phyloP scores from a whole-genome alignment of 805 yeast genomes.

The Kazachstania africana region DNA sequence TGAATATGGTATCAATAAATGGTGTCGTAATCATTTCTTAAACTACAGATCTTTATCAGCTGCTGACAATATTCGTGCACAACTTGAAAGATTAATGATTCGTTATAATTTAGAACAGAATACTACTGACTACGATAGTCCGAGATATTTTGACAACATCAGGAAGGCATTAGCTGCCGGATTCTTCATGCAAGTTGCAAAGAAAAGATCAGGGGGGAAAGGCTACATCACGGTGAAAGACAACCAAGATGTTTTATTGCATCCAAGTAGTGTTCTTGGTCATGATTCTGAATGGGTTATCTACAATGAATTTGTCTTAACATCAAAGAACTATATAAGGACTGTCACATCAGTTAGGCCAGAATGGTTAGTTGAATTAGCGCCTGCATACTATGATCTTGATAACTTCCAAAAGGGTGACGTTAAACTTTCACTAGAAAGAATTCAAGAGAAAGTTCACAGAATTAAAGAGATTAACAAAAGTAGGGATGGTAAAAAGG shows the following conservation, averaged over 20 bases:
- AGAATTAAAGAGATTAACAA: conserved; percentile 28
- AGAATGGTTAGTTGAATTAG: conserved; percentile 77
- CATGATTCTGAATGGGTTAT: conserved; percentile 87
- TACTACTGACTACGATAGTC: conserved; percentile 55
- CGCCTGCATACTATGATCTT: conserved; percentile 57
- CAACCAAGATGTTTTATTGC: conserved; percentile 88
- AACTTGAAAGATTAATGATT: conserved; percentile 74
- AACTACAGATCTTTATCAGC: conserved; percentile 73
- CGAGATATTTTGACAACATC: conserved; percentile 63
- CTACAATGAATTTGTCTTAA: conserved; percentile 89
- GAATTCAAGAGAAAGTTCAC: conserved; percentile 42
- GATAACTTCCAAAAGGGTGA: conserved; percentile 61
- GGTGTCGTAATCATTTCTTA: conserved; percentile 88
- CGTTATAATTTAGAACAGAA: conserved; percentile 61
- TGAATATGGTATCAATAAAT: conserved; percentile 52
- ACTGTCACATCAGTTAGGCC: conserved; percentile 87
- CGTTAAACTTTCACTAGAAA: conserved; percentile 54
- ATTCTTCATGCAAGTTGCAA: conserved; percentile 96
- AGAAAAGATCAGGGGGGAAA: conserved; percentile 67
- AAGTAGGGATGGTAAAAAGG: conserved; percentile 14
- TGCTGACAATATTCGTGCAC: conserved; percentile 80
- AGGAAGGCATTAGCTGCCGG: conserved; percentile 85
- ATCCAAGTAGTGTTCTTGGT: conserved; percentile 86
- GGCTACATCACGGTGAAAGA: conserved; percentile 90
- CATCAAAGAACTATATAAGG: conserved; percentile 86